Evolutionary conservation across 176 grass and related monocot species (phyloP).

Genomic region (Alopecurus myosuroides): DNA sequence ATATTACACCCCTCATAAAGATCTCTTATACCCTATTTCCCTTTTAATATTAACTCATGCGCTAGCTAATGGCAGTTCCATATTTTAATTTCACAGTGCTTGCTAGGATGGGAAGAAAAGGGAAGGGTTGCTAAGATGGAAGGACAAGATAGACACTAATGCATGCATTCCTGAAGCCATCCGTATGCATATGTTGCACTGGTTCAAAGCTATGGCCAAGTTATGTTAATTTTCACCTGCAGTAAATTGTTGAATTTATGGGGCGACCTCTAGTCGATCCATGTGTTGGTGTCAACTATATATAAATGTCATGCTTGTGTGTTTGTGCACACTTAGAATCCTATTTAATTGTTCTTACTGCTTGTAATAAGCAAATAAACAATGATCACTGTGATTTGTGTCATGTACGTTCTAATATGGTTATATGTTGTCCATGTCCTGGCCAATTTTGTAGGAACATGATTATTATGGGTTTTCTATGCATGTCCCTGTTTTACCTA

Average conservation of each 20-base stretch:
- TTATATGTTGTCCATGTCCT: no score
- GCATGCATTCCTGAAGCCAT: not conserved
- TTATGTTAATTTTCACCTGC: not conserved
- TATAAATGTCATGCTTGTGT: not conserved
- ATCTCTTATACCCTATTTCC: not conserved
- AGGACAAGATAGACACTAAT: not conserved
- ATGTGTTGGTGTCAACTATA: not conserved
- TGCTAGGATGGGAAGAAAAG: not conserved
- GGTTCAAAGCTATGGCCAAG: not conserved
- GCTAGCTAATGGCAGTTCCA: not conserved
- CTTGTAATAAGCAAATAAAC: not conserved
- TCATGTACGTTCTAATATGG: no score
- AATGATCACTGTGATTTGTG: not conserved
- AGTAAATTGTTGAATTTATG: not conserved
- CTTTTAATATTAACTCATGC: not conserved
- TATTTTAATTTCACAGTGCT: not conserved
- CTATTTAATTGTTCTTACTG: not conserved
- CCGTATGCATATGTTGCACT: not conserved
- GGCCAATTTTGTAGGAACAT: no score
- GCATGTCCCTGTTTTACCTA: no score
- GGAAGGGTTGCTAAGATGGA: not conserved
- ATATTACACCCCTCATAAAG: not conserved
- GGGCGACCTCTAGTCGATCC: not conserved
- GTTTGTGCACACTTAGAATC: no score
- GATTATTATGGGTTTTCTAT: no score